phyloP scores from a whole-genome alignment of 257 asterid species.

The Lycium barbarum region DNA sequence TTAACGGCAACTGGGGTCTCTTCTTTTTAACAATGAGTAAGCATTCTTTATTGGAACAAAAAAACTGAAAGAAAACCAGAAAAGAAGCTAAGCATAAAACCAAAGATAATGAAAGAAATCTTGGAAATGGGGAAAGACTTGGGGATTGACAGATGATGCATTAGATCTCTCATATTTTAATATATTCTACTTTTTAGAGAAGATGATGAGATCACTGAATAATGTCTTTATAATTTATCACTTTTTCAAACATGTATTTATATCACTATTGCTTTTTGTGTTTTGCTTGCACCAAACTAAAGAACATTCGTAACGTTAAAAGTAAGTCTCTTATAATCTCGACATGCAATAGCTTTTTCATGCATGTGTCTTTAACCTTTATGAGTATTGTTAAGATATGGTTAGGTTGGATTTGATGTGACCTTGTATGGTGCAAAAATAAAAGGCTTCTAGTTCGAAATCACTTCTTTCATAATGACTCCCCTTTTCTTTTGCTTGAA shows the following conservation, averaged over 20 bases:
- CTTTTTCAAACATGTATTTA: conserved; percentile 39
- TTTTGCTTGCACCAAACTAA: conserved; percentile 27
- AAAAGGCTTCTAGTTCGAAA: conserved; percentile 29
- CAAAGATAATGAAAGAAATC: conserved; percentile 47
- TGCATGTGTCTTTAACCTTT: conserved; percentile 43
- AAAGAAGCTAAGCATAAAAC: conserved; percentile 40
- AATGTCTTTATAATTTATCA: conserved; percentile 44
- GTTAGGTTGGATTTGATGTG: conserved; percentile 42
- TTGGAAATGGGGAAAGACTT: conserved; percentile 48
- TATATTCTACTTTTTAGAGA: conserved; percentile 17
- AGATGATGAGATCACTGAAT: conserved; percentile 46
- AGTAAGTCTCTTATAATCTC: conserved; percentile 49
- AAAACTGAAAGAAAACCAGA: conserved; percentile 26
- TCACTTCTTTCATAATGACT: not conserved
- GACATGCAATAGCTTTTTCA: conserved; percentile 41
- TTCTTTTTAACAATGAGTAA: conserved; percentile 57
- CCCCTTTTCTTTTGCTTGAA: not conserved
- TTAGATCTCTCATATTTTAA: conserved; percentile 13
- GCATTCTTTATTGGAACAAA: not conserved
- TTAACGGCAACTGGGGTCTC: conserved; percentile 38
- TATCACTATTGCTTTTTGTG: conserved; percentile 11
- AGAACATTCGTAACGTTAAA: conserved; percentile 63
- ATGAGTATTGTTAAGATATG: conserved; percentile 38
- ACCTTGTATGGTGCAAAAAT: conserved; percentile 13
- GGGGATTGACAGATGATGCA: conserved; percentile 39